Conservation (phyloP, 1,284 basidiomycete species). For the Malassezia restricta region DNA sequence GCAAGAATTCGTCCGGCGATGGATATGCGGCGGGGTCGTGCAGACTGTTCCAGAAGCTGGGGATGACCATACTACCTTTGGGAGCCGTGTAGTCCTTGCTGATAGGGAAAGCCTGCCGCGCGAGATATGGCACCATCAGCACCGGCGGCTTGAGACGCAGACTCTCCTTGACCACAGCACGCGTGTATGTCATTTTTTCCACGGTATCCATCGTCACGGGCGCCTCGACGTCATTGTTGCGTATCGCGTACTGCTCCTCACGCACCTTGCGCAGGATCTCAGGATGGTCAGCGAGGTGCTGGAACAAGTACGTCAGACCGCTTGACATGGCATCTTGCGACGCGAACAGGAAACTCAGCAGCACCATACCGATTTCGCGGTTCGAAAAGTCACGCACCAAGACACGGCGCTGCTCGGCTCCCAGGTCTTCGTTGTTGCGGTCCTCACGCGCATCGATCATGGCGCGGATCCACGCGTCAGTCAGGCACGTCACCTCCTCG, state of each 20-base stretch:
- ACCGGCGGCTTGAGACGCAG: conserved; percentile 73
- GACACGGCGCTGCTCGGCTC: conserved; percentile 48
- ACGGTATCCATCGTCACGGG: conserved; percentile 78
- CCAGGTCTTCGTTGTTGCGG: conserved; percentile 51
- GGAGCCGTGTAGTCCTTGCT: conserved; percentile 80
- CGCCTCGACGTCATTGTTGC: conserved; percentile 64
- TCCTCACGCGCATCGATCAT: conserved; percentile 54
- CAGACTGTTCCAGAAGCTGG: conserved; percentile 79
- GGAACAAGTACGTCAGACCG: conserved; percentile 75
- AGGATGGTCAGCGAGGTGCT: conserved; percentile 85
- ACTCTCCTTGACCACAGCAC: conserved; percentile 82
- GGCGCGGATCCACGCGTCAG: conserved; percentile 80
- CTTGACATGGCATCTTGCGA: conserved; percentile 92
- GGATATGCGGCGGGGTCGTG: conserved; percentile 82
- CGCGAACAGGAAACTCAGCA: conserved; percentile 86
- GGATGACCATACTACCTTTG: conserved; percentile 82
- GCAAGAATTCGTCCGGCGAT: conserved; percentile 67
- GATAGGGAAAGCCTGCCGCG: conserved; percentile 82
- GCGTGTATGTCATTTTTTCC: conserved; percentile 84
- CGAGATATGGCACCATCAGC: conserved; percentile 74
- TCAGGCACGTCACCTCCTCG: conserved; percentile 71
- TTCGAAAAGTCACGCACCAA: conserved; percentile 68
- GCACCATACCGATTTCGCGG: conserved; percentile 90
- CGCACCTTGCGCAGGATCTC: conserved; percentile 77
- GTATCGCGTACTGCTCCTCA: conserved; percentile 75